Base-by-base conservation (phyloP, 306 rosid species). In the Lithocarpus polystachyus region DNA sequence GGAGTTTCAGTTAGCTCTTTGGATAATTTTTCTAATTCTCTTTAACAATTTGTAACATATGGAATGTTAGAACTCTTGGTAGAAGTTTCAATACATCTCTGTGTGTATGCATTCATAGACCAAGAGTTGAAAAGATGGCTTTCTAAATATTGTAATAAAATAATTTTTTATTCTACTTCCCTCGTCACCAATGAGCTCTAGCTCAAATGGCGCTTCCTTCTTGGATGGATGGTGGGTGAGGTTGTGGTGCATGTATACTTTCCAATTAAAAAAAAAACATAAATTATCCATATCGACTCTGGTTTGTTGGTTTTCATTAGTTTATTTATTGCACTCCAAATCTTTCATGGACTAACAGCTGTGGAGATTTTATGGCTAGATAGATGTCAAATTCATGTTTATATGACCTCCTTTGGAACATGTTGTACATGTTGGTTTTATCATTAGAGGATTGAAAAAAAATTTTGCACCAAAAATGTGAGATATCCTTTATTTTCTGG, bases 1-100 rank as follows among this genome's bases (percentile, higher is more conserved):
- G 43, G 71, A 31, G 71, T 31, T 0, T 82, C n/a, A 67, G 51
- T 78, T 12, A 61, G 45, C 19, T 74, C 57, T 61, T 71, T 52
- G 20, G 43, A 12, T n/a, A 26, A 53, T 43, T 56, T 77, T 76
- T 75, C 60, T 59, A 5, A 45, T 74, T 77, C 11, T 57, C 29
- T 79, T 15, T 80, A 13, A 35, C 52, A 33, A 35, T 15, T 67
- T 33, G 72, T 48, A 29, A 29, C 22, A 28, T 64, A 37, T 64
- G 12, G 35, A 64, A 64, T 29, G 29, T 64, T 15, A 64, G 29
- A 29, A 24, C 35, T 60, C 11, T 29, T 13, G 18, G 43, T 23
- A 24, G 33, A 60, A 60, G 67, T 60, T 60, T 14, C 19, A 24
- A 5, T 24, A 24, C 26, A 6, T 60, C 18, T 14, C 15, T 23